Percentiles rank a stretch among this genome's conserved stretches.
Evolutionary conservation across 768 basidiomycete genomes (phyloP).

Genomic region (Candolleomyces efflorescens): DNA sequence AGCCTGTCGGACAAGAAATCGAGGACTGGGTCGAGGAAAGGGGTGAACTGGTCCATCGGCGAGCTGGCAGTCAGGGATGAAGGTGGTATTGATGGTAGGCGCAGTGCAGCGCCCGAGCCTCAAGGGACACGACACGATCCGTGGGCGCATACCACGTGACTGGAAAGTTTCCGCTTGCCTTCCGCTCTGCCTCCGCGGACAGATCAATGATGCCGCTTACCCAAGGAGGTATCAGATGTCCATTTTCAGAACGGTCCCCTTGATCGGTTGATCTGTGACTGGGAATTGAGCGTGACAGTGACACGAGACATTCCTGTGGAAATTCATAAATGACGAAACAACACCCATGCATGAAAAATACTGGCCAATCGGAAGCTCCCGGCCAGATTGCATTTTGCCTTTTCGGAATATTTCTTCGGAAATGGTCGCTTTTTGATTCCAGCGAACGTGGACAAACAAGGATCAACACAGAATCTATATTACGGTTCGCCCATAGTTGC

Average conservation of each 20-base stretch:
- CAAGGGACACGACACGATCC: no score
- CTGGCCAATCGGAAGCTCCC: slow-evolving; percentile 3
- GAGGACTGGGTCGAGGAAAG: slow-evolving; percentile 50
- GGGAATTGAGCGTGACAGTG: neutral
- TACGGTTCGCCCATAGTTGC: slow-evolving; percentile 5
- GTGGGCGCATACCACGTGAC: no score
- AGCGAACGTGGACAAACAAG: slow-evolving; percentile 12
- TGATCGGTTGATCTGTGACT: neutral
- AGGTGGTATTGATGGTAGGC: no score
- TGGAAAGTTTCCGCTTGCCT: neutral
- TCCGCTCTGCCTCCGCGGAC: neutral
- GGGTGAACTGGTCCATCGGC: slow-evolving; percentile 31
- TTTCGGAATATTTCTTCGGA: neutral
- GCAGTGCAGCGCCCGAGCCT: no score
- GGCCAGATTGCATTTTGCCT: neutral
- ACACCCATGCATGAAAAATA: neutral
- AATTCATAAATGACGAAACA: neutral
- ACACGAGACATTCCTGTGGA: neutral
- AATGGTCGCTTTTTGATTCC: neutral
- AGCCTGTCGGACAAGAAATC: slow-evolving; percentile 49
- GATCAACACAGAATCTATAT: slow-evolving; percentile 26
- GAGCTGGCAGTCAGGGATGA: no score
- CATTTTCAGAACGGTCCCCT: neutral
- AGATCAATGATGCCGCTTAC: neutral
- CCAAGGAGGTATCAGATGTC: neutral